These are phyloP conservation scores for Cornus suecica DNA, from an alignment of 148 eudicot species.

Conservation along the genomic window DNA sequence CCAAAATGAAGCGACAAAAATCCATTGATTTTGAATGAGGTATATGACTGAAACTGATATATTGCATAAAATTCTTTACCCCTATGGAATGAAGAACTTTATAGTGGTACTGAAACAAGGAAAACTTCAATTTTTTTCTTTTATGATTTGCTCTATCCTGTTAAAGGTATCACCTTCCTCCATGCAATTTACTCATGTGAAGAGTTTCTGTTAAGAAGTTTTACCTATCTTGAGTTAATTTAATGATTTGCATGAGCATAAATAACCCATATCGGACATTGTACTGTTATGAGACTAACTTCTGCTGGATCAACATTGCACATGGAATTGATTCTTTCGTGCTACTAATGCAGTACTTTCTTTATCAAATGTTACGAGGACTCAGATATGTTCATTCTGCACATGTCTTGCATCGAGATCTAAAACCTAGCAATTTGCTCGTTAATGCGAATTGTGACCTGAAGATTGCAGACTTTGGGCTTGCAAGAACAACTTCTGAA, in stretches of 20 bases:
- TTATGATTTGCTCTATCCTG: not conserved
- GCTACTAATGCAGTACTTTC: slow-evolving; percentile 39
- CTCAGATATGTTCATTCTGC: slow-evolving; percentile 54
- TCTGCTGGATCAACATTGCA: not conserved
- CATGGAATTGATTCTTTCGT: not conserved
- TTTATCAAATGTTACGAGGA: slow-evolving; percentile 45
- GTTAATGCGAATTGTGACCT: slow-evolving; percentile 48
- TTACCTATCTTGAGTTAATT: too few species aligned
- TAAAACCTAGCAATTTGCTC: slow-evolving; percentile 50
- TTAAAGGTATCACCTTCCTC: not conserved
- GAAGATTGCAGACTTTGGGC: slow-evolving; percentile 52
- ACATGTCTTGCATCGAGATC: slow-evolving; percentile 52
- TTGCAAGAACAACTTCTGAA: slow-evolving; percentile 57
- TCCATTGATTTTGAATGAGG: not conserved
- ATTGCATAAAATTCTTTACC: not conserved
- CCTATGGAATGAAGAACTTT: not conserved
- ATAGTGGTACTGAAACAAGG: not conserved
- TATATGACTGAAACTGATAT: too few species aligned
- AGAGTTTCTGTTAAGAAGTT: not conserved
- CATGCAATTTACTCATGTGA: not conserved
- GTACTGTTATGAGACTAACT: slow-evolving; percentile 1
- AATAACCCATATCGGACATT: not conserved
- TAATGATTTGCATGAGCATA: not conserved
- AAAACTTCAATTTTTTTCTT: not conserved
- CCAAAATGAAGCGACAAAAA: not conserved